These are phyloP conservation scores for Parietaria judaica DNA, from an alignment of 306 rosid species.

Conservation along the genomic window DNA sequence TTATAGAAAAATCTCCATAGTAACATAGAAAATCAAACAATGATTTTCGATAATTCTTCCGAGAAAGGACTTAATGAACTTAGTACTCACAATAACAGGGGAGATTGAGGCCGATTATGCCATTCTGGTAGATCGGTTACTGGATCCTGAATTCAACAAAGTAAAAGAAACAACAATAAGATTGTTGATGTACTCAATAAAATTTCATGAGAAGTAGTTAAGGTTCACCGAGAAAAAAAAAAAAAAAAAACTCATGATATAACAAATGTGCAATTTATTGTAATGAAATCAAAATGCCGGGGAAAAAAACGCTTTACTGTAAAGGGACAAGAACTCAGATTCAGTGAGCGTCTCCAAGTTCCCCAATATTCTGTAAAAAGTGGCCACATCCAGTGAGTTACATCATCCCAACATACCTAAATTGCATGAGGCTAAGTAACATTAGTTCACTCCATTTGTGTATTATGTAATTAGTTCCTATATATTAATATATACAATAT, in stretches of 20 bases:
- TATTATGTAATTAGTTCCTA: no score
- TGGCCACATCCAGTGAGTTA: slow-evolving; percentile 94
- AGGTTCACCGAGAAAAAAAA: neutral
- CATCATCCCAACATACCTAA: slow-evolving; percentile 75
- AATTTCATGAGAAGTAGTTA: neutral
- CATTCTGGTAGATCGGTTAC: slow-evolving; percentile 67
- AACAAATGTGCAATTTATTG: neutral
- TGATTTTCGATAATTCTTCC: neutral
- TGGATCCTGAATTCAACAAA: slow-evolving; percentile 56
- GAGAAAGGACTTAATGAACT: neutral
- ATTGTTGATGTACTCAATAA: slow-evolving; percentile 2
- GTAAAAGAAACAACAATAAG: slow-evolving; percentile 7
- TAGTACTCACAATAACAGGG: slow-evolving; percentile 56
- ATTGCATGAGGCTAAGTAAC: slow-evolving; percentile 4
- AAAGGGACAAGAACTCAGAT: slow-evolving; percentile 64
- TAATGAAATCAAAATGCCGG: neutral
- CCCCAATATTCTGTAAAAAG: slow-evolving; percentile 76
- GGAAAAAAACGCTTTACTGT: slow-evolving; percentile 41
- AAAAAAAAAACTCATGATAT: neutral
- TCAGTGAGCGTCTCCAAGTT: slow-evolving; percentile 67
- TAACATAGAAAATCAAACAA: neutral
- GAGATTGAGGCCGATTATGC: slow-evolving; percentile 59
- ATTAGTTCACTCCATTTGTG: neutral
- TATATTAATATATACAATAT: no score
- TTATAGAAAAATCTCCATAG: neutral